These are phyloP conservation scores for Tephrocybe sp. DNA, from an alignment of 768 basidiomycete species.

Conservation along the genomic window DNA sequence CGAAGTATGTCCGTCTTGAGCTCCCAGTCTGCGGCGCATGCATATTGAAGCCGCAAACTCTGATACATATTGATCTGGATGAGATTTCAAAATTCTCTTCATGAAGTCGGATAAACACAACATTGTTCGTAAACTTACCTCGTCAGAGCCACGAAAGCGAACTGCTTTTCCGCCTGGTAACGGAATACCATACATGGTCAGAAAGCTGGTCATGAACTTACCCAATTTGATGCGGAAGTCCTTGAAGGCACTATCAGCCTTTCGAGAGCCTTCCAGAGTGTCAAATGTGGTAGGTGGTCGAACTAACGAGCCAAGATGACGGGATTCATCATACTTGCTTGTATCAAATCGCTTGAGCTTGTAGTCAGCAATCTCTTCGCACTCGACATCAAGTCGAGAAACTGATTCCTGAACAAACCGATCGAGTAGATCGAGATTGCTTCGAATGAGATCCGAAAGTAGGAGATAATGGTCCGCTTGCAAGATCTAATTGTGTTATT, in stretches of 20 bases:
- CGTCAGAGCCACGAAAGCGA: neutral
- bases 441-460: constrained; percentile 5
- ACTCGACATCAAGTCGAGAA: neutral
- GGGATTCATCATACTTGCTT: constrained; percentile 6
- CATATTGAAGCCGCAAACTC: constrained; percentile 27
- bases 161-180: constrained; percentile 4
- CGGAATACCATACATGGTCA: neutral
- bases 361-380: neutral
- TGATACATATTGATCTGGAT: no score
- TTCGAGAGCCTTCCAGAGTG: neutral
- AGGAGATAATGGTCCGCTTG: constrained; percentile 2
- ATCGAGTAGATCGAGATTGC: constrained; percentile 4
- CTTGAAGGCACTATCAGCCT: constrained; percentile 2
- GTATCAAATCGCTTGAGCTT: constrained; percentile 1
- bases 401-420: neutral
- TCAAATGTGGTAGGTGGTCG: neutral
- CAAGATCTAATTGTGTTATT: constrained; percentile 1
- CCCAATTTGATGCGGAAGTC: constrained; percentile 10
- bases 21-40: constrained; percentile 27
- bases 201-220: constrained; percentile 1
- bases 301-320: constrained; percentile 3
- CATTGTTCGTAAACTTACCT: neutral
- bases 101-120: constrained; percentile 5
- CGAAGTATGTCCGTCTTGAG: constrained; percentile 25
- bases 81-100: constrained; percentile 23